These are phyloP conservation scores for Graphiopsis chlorocephala DNA, from an alignment of 2,329 filamentous ascomycete genomes.

Conservation along the genomic window DNA sequence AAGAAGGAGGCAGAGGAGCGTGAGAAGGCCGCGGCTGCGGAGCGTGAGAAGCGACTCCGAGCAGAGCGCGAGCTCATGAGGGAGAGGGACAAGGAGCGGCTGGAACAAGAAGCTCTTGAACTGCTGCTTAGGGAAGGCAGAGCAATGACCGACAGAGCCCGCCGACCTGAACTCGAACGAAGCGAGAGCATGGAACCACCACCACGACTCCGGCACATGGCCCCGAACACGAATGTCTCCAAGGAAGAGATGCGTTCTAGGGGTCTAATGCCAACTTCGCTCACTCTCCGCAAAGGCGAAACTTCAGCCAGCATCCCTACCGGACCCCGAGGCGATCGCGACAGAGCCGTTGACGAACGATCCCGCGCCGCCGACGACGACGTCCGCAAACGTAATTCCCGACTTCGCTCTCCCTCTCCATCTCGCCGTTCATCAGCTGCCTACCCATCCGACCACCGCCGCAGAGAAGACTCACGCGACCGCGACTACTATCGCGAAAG, in stretches of 20 bases:
- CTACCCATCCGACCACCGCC: conserved; percentile 22
- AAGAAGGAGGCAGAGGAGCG: conserved; percentile 50
- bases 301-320: conserved; percentile 17
- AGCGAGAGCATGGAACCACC: conserved; percentile 42
- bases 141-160: conserved; percentile 52
- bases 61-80: conserved; percentile 32
- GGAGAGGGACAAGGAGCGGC: conserved; percentile 50
- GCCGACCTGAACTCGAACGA: conserved; percentile 50
- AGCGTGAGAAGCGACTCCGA: conserved; percentile 40
- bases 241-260: conserved; percentile 32
- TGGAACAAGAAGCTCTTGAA: conserved; percentile 56
- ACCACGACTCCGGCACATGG: conserved; percentile 34
- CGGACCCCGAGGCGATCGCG: conserved; percentile 8
- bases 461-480: conserved; percentile 28
- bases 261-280: conserved; percentile 32
- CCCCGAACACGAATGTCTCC: conserved; percentile 24
- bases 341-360: conserved; percentile 5
- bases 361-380: conserved; percentile 22
- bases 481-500: conserved; percentile 15
- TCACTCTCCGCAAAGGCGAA: conserved; percentile 32
- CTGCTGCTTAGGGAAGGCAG: conserved; percentile 55
- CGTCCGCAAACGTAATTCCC: conserved; percentile 21
- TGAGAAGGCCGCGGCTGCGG: conserved; percentile 49
- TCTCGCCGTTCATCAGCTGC: conserved; percentile 17
- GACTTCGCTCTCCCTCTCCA: conserved; percentile 29